Conservation (phyloP, 2,329 filamentous ascomycete species). For the Diaporthe velutina region DNA sequence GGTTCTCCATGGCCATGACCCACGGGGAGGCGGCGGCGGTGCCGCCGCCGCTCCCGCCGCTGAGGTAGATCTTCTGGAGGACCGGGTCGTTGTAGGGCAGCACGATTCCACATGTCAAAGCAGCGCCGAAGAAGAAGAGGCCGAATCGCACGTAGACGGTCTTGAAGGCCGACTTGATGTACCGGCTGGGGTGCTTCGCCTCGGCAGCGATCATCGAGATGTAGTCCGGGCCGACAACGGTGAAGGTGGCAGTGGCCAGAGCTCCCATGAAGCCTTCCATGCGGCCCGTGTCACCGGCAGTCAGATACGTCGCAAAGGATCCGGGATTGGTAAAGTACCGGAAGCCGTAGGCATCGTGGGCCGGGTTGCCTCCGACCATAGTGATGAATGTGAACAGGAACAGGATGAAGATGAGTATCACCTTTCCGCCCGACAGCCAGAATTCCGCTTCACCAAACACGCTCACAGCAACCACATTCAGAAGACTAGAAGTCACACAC, state of each 20-base stretch:
- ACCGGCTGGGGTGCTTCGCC: constrained; percentile 71
- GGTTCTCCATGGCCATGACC: constrained; percentile 71
- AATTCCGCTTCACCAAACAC: constrained; percentile 82
- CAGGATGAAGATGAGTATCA: constrained; percentile 75
- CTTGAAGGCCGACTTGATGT: constrained; percentile 78
- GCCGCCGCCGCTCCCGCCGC: constrained; percentile 49
- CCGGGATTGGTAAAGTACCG: constrained; percentile 76
- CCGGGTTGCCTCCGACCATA: constrained; percentile 83
- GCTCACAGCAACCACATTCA: constrained; percentile 76
- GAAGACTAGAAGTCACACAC: constrained; percentile 51
- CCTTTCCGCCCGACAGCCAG: constrained; percentile 72
- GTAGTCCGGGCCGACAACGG: constrained; percentile 76
- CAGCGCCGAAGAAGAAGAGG: constrained; percentile 78
- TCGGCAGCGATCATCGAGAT: constrained; percentile 78
- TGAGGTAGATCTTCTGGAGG: constrained; percentile 62
- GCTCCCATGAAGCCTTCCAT: constrained; percentile 79
- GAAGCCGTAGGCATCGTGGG: constrained; percentile 77
- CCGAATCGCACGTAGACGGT: constrained; percentile 80
- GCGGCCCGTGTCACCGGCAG: constrained; percentile 71
- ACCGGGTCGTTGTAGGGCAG: constrained; percentile 73
- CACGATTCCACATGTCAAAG: constrained; percentile 76
- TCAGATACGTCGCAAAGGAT: constrained; percentile 72
- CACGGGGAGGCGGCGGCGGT: constrained; percentile 71
- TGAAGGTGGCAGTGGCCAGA: constrained; percentile 74
- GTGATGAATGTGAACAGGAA: constrained; percentile 82